Base-by-base conservation (phyloP, 208 protist genomes). In the Herpetomonas tarakana region DNA sequence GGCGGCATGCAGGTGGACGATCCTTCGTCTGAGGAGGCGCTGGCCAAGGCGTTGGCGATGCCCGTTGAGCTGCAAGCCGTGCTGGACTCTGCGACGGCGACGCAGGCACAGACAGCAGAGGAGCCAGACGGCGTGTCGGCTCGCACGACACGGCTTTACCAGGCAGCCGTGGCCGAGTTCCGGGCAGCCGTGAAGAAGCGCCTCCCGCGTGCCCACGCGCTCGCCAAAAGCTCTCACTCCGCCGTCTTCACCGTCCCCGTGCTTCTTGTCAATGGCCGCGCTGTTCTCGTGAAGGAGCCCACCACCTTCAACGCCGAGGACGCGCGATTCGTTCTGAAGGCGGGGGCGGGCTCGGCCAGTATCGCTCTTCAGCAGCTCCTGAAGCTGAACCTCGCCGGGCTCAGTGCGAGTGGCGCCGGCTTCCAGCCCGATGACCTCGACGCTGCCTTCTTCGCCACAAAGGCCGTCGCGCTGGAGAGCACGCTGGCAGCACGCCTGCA, bases 191-290 rank as follows among this genome's bases (percentile, higher is more conserved):
- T n/a, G n/a, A n/a, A n/a, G n/a, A n/a, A n/a, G n/a, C n/a, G n/a
- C n/a, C n/a, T n/a, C n/a, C n/a, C n/a, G n/a, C n/a, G n/a, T n/a
- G n/a, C n/a, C n/a, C n/a, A n/a, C n/a, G n/a, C n/a, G n/a, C n/a
- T n/a, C n/a, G n/a, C n/a, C n/a, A n/a, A n/a, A n/a, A n/a, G n/a
- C n/a, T n/a, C n/a, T n/a, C n/a, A n/a, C n/a, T n/a, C 52, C 1
- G 0, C 21, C 19, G 3, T n/a, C 31, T 28, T 53, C 1, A 12
- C 21, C 21, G 28, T 19, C 44, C 49, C 63, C 1, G 41, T 44
- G 2, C 66, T 83, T 25, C 19, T 76, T 27, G 58, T 70, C 12
- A 91, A 88, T 67, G 84, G 84, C 18, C 78, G 81, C 50, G 51
- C 72, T 7, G 31, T 84, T 11, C 31, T 59, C 4, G 72, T 83